Evolutionary conservation across 805 yeast genomes (phyloP), one percentile per base, ranked within the genome.

Genomic region (Wickerhamomyces strasburgensis): DNA sequence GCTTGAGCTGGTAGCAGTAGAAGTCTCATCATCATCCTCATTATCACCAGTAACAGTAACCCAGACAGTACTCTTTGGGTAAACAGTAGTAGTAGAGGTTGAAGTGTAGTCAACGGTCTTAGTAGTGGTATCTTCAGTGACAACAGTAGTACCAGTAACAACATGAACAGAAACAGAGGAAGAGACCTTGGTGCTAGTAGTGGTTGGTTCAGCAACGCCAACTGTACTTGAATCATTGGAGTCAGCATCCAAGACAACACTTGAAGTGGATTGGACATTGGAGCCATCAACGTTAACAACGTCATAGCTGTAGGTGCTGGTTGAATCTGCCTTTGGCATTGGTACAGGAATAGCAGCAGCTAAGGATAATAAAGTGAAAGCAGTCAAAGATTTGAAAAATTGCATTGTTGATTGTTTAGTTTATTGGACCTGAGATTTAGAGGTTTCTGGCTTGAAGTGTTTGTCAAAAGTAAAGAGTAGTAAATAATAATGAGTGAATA

Each of bases 221-320:
- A 46, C 31, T 18, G 52, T 47, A 11, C 19, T 17, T 11, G 44
- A 33, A 27, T 28, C 33, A 24, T 38, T 40, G 9, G 44, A 28
- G 29, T 45, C 50, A 17, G 43, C 38, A 19, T 39, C 54, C 19
- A 46, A 34, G 17, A 34, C 35, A 14, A 49, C 19, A 21, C 50
- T 43, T 17, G 49, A 46, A 25, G 58, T 52, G 30, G 51, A 38
- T 34, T 45, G 47, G 19, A 42, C 38, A 40, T 52, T 45, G 33
- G 56, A 49, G 25, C 57, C 58, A 38, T 54, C 59, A 25, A 45
- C 57, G 33, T 54, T 52, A 25, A 54, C 49, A 33, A 52, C 53
- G 14, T 48, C 48, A 34, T 52, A 52, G 17, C 41, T 42, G 46
- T 35, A 54, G 18, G 51, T 48, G 37, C 34, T 36, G 24, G 46